Evolutionary conservation across 768 basidiomycete genomes (phyloP).

Genomic region (Trametes maxima): DNA sequence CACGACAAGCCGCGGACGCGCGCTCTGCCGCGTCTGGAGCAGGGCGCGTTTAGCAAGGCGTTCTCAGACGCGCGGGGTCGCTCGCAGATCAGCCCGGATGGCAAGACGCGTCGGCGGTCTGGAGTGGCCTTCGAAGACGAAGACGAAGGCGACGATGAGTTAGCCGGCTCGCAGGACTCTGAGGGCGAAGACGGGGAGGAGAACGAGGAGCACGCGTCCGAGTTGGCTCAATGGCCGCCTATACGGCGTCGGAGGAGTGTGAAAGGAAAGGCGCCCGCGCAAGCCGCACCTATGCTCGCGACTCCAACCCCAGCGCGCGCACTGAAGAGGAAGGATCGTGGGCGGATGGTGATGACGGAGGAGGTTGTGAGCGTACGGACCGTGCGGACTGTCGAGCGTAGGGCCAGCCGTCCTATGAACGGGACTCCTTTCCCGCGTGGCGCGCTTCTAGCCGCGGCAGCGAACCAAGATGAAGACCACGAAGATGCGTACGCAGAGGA

Average conservation of each 20-base stretch:
- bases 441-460: not conserved
- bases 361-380: conserved; percentile 14
- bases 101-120: conserved; percentile 6
- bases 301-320: conserved; percentile 1
- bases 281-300: not conserved
- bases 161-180: not conserved
- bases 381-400: conserved; percentile 12
- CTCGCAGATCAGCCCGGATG: conserved; percentile 1
- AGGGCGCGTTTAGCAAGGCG: conserved; percentile 30
- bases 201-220: conserved; percentile 1
- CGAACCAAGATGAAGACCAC: not conserved
- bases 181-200: conserved; percentile 4
- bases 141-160: not conserved
- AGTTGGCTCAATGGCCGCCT: conserved; percentile 19
- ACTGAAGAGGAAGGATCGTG: conserved; percentile 9
- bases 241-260: not conserved
- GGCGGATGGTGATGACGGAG: conserved; percentile 9
- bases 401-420: not conserved
- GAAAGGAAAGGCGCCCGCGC: conserved; percentile 4
- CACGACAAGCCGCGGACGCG: not conserved
- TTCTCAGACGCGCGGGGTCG: conserved; percentile 25
- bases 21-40: conserved; percentile 27
- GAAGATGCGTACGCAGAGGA: not conserved
- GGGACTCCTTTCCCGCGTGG: conserved; percentile 6
- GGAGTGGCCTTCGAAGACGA: conserved; percentile 14